A percentile compares a stretch with the other conserved stretches of the same genome.
phyloP scores from a whole-genome alignment of 1,284 basidiomycete species.

The Rhodotorula mucilaginosa region DNA sequence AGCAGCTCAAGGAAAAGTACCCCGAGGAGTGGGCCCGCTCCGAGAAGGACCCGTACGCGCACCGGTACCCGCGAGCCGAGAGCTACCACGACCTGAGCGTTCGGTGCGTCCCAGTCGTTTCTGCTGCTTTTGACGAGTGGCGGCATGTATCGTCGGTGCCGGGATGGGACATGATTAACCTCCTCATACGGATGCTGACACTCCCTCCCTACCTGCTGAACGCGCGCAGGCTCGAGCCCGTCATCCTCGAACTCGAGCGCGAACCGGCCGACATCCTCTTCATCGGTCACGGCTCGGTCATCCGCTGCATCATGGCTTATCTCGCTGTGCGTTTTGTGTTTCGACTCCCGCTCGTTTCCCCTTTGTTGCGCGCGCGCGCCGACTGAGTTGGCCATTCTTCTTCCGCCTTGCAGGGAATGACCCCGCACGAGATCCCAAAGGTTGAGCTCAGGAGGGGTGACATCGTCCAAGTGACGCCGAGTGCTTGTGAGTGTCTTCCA shows the following conservation, averaged over 20 bases:
- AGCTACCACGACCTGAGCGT: conserved; percentile 86
- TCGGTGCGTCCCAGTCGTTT: conserved; percentile 43
- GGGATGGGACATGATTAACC: too few species aligned
- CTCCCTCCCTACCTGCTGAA: too few species aligned
- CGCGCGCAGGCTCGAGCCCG: conserved; percentile 61
- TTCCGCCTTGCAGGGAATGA: conserved; percentile 82
- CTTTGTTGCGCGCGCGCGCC: background rate
- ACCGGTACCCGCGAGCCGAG: conserved; percentile 80
- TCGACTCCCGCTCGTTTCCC: background rate
- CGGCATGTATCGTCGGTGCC: accelerated
- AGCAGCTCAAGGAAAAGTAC: conserved; percentile 84
- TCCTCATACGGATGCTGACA: background rate
- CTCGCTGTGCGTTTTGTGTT: conserved; percentile 25
- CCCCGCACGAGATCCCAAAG: conserved; percentile 93
- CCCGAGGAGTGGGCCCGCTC: conserved; percentile 93
- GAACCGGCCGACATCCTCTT: conserved; percentile 65
- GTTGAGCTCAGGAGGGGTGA: conserved; percentile 67
- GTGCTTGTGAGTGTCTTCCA: conserved; percentile 29
- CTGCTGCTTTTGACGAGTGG: background rate
- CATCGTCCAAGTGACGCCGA: conserved; percentile 43
- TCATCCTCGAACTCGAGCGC: conserved; percentile 77
- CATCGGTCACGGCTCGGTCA: conserved; percentile 81
- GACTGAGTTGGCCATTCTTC: too few species aligned
- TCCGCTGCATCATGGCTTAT: conserved; percentile 73
- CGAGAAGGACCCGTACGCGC: conserved; percentile 87